These are phyloP conservation scores for Clonostachys sp. DNA, from an alignment of 2,329 filamentous ascomycete genomes.

Conservation along the genomic window DNA sequence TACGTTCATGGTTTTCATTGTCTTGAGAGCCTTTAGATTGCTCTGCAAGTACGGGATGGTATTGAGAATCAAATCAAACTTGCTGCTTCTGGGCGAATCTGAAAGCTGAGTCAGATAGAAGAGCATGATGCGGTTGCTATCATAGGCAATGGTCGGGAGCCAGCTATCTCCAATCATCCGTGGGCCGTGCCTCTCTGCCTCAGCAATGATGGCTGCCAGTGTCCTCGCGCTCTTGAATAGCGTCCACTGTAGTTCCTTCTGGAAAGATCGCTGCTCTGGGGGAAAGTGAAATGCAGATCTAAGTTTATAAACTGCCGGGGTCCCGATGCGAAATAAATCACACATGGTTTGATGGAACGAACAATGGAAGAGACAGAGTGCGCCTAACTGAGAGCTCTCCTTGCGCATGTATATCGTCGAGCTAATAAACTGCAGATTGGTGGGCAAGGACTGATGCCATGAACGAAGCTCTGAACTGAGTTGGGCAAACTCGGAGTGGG, in stretches of 20 bases:
- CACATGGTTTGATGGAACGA: slow-evolving; percentile 8
- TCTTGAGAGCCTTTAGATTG: slow-evolving; percentile 7
- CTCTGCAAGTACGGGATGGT: slow-evolving; percentile 7
- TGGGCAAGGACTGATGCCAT: slow-evolving; percentile 5
- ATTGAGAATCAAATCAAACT: slow-evolving; percentile 5
- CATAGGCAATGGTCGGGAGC: slow-evolving; percentile 9
- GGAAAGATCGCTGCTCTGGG: slow-evolving; percentile 2
- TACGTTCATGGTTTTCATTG: slow-evolving; percentile 5
- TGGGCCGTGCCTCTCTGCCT: slow-evolving; percentile 7
- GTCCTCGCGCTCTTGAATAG: slow-evolving; percentile 5
- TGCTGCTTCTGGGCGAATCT: slow-evolving; percentile 1
- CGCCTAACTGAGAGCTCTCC: slow-evolving; percentile 6
- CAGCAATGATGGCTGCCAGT: slow-evolving; percentile 6
- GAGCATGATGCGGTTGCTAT: slow-evolving; percentile 7
- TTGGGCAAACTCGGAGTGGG: slow-evolving; percentile 5
- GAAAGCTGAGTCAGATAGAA: slow-evolving; percentile 4
- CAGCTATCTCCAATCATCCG: slow-evolving; percentile 6
- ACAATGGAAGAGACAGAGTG: slow-evolving; percentile 8
- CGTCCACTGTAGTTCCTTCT: background rate
- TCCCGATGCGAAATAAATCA: slow-evolving; percentile 8
- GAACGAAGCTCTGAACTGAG: background rate
- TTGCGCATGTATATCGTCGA: slow-evolving; percentile 7
- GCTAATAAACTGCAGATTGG: slow-evolving; percentile 4
- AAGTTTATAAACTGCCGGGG: slow-evolving; percentile 6
- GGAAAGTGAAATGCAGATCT: slow-evolving; percentile 7